Conservation (phyloP, 75 land plant species). For the Chamaecyparis obtusa region DNA sequence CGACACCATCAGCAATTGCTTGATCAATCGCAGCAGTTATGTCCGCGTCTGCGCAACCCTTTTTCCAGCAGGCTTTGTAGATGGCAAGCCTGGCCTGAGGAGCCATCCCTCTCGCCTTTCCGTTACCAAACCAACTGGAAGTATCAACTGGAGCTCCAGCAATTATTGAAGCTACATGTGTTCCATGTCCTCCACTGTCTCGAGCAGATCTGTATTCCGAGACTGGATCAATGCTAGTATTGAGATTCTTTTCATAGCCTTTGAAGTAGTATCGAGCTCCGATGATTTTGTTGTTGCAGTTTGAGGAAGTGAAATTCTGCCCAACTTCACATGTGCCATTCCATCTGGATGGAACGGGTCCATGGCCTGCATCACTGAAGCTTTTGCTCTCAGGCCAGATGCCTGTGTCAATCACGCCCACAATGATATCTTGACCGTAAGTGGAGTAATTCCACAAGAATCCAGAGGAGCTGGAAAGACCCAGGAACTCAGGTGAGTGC, state of each 20-base stretch:
- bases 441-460: conserved; percentile 24
- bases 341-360: conserved; percentile 37
- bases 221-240: conserved; percentile 37
- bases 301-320: conserved; percentile 22
- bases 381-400: conserved; percentile 45
- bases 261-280: conserved; percentile 38
- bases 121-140: neutral
- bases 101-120: neutral
- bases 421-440: conserved; percentile 39
- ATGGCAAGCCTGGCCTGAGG: conserved; percentile 14
- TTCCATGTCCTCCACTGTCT: conserved; percentile 14
- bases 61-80: conserved; percentile 16
- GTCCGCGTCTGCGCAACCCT: conserved; percentile 14
- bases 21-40: conserved; percentile 21
- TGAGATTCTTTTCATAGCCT: conserved; percentile 28
- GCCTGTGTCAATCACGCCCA: conserved; percentile 53
- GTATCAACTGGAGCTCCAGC: neutral
- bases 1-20: conserved; percentile 19
- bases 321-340: conserved; percentile 41
- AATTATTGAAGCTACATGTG: conserved; percentile 14
- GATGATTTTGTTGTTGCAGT: conserved; percentile 57
- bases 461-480: conserved; percentile 22
- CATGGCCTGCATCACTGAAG: conserved; percentile 41
- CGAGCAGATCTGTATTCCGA: conserved; percentile 39
- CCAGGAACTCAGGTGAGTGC: conserved; percentile 50